Evolutionary conservation across 202 grass and related monocot species (phyloP), one percentile per base, ranked within the genome.

Genomic region (Schoenoplectus triqueter): DNA sequence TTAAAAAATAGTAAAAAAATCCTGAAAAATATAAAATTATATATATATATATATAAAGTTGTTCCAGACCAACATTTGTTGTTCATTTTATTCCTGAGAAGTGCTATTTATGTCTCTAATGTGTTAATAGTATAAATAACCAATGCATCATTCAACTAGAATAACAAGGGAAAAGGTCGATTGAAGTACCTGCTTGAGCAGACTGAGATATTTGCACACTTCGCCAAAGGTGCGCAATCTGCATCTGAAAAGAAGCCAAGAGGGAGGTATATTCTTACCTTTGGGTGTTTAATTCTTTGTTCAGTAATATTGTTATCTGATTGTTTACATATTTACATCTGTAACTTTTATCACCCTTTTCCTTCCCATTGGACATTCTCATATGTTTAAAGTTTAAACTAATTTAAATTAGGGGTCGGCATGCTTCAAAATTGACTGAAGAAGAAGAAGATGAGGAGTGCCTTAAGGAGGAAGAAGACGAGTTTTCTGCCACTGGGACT

Each of bases 361-460:
- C 50, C 21, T 40, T 57, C 41, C 69, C 4, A 19, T 55, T 73
- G n/a, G 4, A 84, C 73, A 45, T 84, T 82, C 69, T 56, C 13
- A 50, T 78, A 77, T 82, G 31, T 70, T 85, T 92, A 75, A 88
- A 77, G 31, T 70, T 85, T 92, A 75, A 88, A 77, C 69, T 87
- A 70, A 52, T 87, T 31, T 46, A 40, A 66, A 86, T 73, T 87
- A 94, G 92, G 92, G 92, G 92, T 7, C 92, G 92, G 44, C 92
- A 94, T 85, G 92, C 88, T 82, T 91, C 92, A 44, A 94, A 91
- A 85, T 61, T 94, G 72, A 94, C 89, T 21, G 92, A 94, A 86
- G 92, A 94, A 80, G 92, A 94, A 89, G 92, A 94, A 80, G 92
- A 94, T 52, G 92, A 94, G 65, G 92, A 91, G 75, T 91, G 84